A percentile compares a stretch with the other conserved stretches of the same genome.
These are phyloP conservation scores for Penicillium bovifimosum DNA, from an alignment of 495 filamentous ascomycete species.

Conservation along the genomic window DNA sequence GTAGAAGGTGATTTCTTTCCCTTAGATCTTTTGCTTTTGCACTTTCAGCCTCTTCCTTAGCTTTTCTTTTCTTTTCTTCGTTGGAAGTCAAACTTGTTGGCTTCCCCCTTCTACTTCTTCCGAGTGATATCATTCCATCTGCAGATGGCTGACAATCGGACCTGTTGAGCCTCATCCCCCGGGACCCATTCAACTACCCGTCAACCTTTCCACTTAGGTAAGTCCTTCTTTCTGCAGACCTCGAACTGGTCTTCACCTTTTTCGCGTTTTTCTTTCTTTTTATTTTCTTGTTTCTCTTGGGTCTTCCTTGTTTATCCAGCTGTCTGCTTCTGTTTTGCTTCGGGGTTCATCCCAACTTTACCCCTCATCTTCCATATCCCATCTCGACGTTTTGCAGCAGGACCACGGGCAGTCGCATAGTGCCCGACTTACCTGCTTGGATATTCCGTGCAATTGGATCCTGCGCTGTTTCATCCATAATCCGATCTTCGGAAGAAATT, in stretches of 20 bases:
- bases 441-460: not conserved
- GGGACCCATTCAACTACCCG: constrained; percentile 7
- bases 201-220: constrained; percentile 6
- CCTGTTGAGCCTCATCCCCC: constrained; percentile 8
- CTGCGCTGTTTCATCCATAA: not conserved
- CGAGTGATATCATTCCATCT: constrained; percentile 6
- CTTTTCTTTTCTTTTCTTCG: constrained; percentile 5
- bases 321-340: not conserved
- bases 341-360: not conserved
- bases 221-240: constrained; percentile 4
- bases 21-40: not conserved
- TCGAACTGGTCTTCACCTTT: not conserved
- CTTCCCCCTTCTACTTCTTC: not conserved
- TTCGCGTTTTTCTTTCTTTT: not conserved
- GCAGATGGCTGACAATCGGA: constrained; percentile 10
- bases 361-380: constrained; percentile 2
- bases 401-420: not conserved
- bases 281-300: not conserved
- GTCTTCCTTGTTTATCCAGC: not conserved
- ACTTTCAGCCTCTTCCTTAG: not conserved
- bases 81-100: too few relatives aligned
- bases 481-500: not conserved
- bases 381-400: not conserved
- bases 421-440: not conserved
- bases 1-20: constrained; percentile 2